Conservation (phyloP, 208 protist genomes). For the Acanthamoeba castellanii region DNA sequence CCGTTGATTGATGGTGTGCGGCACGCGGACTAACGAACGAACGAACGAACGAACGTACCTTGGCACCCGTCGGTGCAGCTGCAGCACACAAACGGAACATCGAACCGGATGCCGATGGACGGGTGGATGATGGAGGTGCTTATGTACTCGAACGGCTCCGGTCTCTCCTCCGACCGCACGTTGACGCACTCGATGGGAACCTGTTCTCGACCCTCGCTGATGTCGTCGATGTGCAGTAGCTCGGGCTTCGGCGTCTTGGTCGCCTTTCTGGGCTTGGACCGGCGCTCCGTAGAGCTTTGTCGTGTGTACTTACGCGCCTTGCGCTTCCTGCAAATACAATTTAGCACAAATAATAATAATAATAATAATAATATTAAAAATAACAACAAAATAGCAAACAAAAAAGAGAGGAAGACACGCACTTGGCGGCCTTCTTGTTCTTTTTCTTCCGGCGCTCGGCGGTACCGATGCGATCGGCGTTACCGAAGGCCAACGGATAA, state of each 20-base stretch:
- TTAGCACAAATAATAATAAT: too few relatives aligned
- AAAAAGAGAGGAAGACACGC: too few relatives aligned
- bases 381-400: too few relatives aligned
- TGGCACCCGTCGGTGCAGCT: neutral
- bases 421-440: too few relatives aligned
- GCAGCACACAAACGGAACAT: neutral
- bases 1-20: neutral
- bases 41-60: neutral
- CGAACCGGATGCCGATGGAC: neutral
- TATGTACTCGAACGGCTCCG: constrained; percentile 12
- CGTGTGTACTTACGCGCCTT: neutral
- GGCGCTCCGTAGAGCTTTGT: neutral
- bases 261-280: neutral
- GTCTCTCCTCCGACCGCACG: neutral
- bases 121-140: neutral
- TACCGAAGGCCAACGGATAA: neutral
- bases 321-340: too few relatives aligned
- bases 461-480: too few relatives aligned
- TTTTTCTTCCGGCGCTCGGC: too few relatives aligned
- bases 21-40: too few relatives aligned
- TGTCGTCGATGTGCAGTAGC: neutral
- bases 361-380: too few relatives aligned
- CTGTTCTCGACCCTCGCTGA: neutral
- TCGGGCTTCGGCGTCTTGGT: neutral
- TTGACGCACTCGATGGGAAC: constrained; percentile 1